Evolutionary conservation across 345 rosid genomes (phyloP).

Genomic region (Camelina neglecta): DNA sequence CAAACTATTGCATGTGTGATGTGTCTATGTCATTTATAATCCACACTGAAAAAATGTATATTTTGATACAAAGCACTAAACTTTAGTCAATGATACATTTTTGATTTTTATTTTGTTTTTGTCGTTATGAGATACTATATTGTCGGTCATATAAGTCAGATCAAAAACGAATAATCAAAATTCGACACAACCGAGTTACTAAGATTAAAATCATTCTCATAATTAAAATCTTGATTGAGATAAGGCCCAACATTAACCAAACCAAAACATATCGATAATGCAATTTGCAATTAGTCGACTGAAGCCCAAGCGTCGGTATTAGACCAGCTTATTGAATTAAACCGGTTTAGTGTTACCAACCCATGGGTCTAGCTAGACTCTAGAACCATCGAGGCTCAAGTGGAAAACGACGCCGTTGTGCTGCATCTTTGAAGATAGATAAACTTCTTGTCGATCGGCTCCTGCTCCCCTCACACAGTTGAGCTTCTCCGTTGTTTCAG

Average conservation of each 20-base stretch:
- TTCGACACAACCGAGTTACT: not conserved
- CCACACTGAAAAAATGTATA: too few relatives aligned
- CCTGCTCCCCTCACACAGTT: not conserved
- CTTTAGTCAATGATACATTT: too few relatives aligned
- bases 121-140: too few relatives aligned
- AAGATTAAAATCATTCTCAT: too few relatives aligned
- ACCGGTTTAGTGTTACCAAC: constrained; percentile 29
- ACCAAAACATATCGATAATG: not conserved
- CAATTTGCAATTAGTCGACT: not conserved
- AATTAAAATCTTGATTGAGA: too few relatives aligned
- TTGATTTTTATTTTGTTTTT: too few relatives aligned
- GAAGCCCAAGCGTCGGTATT: not conserved
- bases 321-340: constrained; percentile 7
- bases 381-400: constrained; percentile 1
- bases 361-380: constrained; percentile 2
- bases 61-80: too few relatives aligned
- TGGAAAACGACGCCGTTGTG: constrained; percentile 25
- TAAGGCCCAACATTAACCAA: not conserved
- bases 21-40: too few relatives aligned
- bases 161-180: not conserved
- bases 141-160: constrained; percentile 25
- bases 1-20: constrained; percentile 16
- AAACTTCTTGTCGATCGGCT: constrained; percentile 17
- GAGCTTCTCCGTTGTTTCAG: constrained; percentile 27
- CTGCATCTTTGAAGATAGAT: constrained; percentile 12